Conservation (phyloP, 495 filamentous ascomycete genomes). For the Baudoinia panamericana region DNA sequence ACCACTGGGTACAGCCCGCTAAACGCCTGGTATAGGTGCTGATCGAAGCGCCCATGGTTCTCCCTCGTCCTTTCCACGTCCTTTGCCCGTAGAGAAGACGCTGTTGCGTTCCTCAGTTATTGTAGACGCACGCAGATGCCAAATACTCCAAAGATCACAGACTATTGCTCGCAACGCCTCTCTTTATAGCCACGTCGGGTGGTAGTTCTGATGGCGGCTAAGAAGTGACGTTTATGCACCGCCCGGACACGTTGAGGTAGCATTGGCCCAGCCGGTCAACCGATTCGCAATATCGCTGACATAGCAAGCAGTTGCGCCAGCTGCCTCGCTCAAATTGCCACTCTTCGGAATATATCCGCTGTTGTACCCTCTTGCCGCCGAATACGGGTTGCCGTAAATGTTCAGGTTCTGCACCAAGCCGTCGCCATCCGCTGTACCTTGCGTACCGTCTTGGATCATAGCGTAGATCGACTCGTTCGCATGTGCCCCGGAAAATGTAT, state of each 20-base stretch:
- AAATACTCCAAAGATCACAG: no score
- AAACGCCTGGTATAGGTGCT: no score
- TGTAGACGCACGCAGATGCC: no score
- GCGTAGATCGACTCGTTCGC: slow-evolving; percentile 3
- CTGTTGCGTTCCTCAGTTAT: no score
- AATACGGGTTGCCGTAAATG: slow-evolving; percentile 9
- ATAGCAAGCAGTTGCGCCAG: slow-evolving; percentile 18
- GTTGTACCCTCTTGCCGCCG: slow-evolving; percentile 16
- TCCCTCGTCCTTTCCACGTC: no score
- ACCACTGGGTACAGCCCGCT: no score
- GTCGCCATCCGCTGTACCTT: slow-evolving; percentile 16
- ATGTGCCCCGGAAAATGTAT: neutral
- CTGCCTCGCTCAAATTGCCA: slow-evolving; percentile 16
- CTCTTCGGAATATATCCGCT: slow-evolving; percentile 10
- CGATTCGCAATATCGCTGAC: slow-evolving; percentile 20
- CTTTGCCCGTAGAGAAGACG: no score
- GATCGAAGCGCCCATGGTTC: no score
- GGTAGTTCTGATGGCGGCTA: no score
- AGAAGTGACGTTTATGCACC: no score
- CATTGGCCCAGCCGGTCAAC: slow-evolving; percentile 19
- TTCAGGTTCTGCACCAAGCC: slow-evolving; percentile 19
- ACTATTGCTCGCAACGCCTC: no score
- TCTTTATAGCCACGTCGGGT: no score
- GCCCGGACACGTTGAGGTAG: slow-evolving; percentile 5
- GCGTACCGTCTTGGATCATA: slow-evolving; percentile 20